A percentile compares a stretch with the other conserved stretches of the same genome.
Conservation (phyloP, 768 basidiomycete species). For the Tricholoma sp. region DNA sequence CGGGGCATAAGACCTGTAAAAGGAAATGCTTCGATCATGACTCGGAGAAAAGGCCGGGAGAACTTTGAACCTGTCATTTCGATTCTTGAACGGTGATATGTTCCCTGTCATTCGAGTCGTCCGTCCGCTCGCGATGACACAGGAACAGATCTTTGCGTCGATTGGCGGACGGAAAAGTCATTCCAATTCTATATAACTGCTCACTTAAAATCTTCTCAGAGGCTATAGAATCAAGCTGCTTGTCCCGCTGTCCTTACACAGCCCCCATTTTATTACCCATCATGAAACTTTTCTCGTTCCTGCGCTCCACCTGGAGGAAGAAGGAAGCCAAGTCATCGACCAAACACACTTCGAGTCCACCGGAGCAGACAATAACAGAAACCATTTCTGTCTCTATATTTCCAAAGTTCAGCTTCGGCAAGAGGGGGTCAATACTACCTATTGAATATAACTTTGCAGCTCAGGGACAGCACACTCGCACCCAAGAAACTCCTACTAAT, state of each 20-base stretch:
- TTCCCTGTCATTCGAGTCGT: background rate
- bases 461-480: background rate
- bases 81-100: too few relatives aligned
- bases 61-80: too few relatives aligned
- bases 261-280: conserved; percentile 3
- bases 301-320: conserved; percentile 36
- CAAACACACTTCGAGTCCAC: background rate
- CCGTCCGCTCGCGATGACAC: conserved; percentile 11
- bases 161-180: conserved; percentile 7
- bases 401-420: background rate
- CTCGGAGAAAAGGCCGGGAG: conserved; percentile 1
- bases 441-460: background rate
- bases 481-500: background rate
- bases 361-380: conserved; percentile 1
- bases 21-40: background rate
- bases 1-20: background rate
- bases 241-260: too few relatives aligned
- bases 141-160: conserved; percentile 32
- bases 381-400: background rate
- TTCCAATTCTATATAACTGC: conserved; percentile 3
- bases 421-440: background rate
- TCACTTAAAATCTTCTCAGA: background rate
- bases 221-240: too few relatives aligned
- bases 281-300: conserved; percentile 37
- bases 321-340: conserved; percentile 24